Base-by-base conservation (phyloP, 2,329 filamentous ascomycete species). In the Fusarium compactum region DNA sequence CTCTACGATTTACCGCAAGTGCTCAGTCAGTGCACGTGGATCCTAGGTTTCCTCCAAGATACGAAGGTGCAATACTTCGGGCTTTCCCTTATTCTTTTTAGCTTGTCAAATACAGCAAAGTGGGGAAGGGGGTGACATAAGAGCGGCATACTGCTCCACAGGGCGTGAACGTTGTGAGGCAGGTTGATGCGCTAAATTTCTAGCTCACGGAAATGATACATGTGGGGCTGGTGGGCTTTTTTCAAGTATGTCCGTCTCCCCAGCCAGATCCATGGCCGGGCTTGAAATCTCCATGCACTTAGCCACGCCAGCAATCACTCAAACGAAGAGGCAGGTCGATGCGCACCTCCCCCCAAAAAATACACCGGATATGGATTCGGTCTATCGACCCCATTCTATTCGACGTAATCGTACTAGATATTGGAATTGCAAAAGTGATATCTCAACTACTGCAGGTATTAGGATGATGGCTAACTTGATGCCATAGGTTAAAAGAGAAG, bases 391-490 rank as follows among this genome's bases (percentile, higher is more conserved):
- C 12, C 32, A 32, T 27, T 29, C 48, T 10, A 29, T 40, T 27
- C 48, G 48, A 40, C 24, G 48, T 52, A 52, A 52, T 22, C 48
- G 48, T 40, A 52, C 32, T 18, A 24, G 32, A 9, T 27, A 24
- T 29, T 40, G 48, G 32, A 52, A 52, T 52, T 52, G 48, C 8
- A 40, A 52, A 27, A 52, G 48, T 52, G 24, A 38, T 25, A 12
- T 40, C 15, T 34, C 12, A 4, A 52, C 24, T 40, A 8, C 5
- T 16, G 3, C 12, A 40, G 2, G 12, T 20, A 52, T 29, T 11
- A 8, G 47, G 12, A 20, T 8, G 12, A 3, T 40, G 16, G 48
- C 32, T 52, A 52, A 52, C 8, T 12, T 40, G 16, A 40, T 2
- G 18, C 24, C 10, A 10, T 40, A 52, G 24, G 32, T 20, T 32